Base-by-base conservation (phyloP, 2,329 filamentous ascomycete genomes). In the Ophiostoma fasciatum region DNA sequence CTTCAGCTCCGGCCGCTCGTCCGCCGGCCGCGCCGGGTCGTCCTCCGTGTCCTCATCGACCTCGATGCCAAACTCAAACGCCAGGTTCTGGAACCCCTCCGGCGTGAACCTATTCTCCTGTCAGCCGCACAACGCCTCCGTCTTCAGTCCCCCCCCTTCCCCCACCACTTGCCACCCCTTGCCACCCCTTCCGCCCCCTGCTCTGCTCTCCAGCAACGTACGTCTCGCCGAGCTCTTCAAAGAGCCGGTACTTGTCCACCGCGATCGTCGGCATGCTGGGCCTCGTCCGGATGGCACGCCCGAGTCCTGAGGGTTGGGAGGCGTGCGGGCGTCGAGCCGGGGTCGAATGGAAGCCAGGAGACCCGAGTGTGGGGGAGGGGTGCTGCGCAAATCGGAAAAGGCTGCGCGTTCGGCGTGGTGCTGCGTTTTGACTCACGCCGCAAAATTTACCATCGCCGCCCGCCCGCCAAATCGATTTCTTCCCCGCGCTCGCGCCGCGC, bases 41-140 rank as follows among this genome's bases (percentile, higher is more conserved):
- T 82, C 68, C 48, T 83, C 79, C 33, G 82, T 90, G 58, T 98
- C 90, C 64, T 96, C 88, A 63, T 98, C 90, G 48, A 98, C 73
- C 61, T 98, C 90, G 55, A 98, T 92, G 41, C 87, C 87, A 55
- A 94, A 98, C 52, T 98, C 88, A 70, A 98, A 98, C 61, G 90
- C 96, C 49, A 98, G 69, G 54, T 93, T 82, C 59, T 98, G 90
- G 54, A 98, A 98, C 53, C 93, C 83, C 51, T 93, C 75, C 45
- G 83, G 90, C 37, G 88, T 94, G 60, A 82, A 88, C 48, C 81
- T 87, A 41, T 32, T 27, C 17, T 37, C 33, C 40, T 36, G 34
- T 43, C 28, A 25, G 32, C 32, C 23, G 11, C 13, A 5, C 2
- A 9, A 9, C 20, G 14, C 12, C n/a, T 23, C 14, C 8, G 5